Evolutionary conservation across 2,329 filamentous ascomycete genomes (phyloP), one percentile per base, ranked within the genome.

Genomic region (Teratosphaeria pseudoeucalypti): DNA sequence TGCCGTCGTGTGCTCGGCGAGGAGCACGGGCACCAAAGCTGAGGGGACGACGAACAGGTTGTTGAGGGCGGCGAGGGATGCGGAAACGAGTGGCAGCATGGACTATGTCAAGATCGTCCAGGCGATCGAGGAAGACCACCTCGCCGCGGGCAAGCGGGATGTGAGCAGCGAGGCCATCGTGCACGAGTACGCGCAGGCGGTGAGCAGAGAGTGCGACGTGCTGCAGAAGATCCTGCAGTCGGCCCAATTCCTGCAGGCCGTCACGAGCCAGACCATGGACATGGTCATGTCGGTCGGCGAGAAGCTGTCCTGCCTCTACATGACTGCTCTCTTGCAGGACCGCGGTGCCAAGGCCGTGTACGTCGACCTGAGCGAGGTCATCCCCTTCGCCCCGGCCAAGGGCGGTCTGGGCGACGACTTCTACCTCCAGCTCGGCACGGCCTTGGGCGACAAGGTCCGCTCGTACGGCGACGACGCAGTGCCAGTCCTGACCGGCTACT

Each of bases 211-310:
- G 75, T 97, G 92, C 71, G 81, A 86, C 66, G 85, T 87, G 70
- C 82, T 97, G 61, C 78, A 87, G 65, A 91, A 90, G 75, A 94
- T 87, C 52, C 72, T 87, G 58, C 81, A 85, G 67, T 83, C 83
- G 23, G 83, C 84, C 26, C 83, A 85, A 69, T 79, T 75, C 62
- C 67, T 82, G 61, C 77, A 77, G 63, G 80, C 81, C 58, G 76
- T 83, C 55, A 80, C 78, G 23, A 73, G 71, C 57, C 76, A 77
- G 59, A 79, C 76, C 6, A 80, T 80, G 71, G 80, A 83, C 67
- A 88, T 92, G 67, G 90, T 99, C 63, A 87, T 97, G 62, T 95
- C 91, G 73, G 91, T 94, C 67, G 94, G 94, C 58, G 94, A 99
- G 81, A 97, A 96, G 77, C 79, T 99, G 66, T 95, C 90, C 75